Percentiles rank a stretch among this genome's conserved stretches.
These are phyloP conservation scores for Setaria italica DNA, from an alignment of 202 grass and related monocot genomes.

Conservation along the genomic window DNA sequence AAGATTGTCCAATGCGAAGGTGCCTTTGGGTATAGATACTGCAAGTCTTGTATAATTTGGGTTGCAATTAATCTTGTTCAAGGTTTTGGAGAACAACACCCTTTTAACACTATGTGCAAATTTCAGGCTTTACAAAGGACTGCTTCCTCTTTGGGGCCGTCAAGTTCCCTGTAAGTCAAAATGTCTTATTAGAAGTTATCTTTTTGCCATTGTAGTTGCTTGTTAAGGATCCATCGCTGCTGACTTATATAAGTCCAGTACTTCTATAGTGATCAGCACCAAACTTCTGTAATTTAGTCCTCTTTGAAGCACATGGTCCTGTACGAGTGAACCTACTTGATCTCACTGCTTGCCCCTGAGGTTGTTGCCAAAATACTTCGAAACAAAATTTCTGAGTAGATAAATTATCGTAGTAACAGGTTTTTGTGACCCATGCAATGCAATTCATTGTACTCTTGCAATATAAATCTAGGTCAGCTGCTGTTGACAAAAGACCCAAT, in stretches of 20 bases:
- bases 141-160: conserved; percentile 72
- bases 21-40: conserved; percentile 71
- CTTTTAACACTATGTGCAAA: conserved; percentile 28
- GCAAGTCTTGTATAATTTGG: conserved; percentile 22
- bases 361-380: background rate
- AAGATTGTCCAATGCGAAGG: conserved; percentile 80
- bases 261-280: background rate
- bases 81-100: conserved; percentile 10
- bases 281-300: conserved; percentile 3
- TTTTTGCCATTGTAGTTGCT: conserved; percentile 13
- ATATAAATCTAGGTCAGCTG: conserved; percentile 7
- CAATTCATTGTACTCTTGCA: background rate
- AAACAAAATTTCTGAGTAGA: background rate
- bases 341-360: conserved; percentile 2
- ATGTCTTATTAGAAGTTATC: conserved; percentile 1
- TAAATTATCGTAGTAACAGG: background rate
- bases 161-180: conserved; percentile 70
- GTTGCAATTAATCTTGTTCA: conserved; percentile 3
- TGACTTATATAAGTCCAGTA: conserved; percentile 14
- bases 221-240: background rate
- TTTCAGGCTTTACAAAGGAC: conserved; percentile 78
- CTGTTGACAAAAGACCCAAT: background rate
- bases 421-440: background rate
- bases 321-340: conserved; percentile 4
- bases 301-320: background rate